Base-by-base conservation (phyloP, 1,139 yeast genomes). In the Yamadazyma oceani region DNA sequence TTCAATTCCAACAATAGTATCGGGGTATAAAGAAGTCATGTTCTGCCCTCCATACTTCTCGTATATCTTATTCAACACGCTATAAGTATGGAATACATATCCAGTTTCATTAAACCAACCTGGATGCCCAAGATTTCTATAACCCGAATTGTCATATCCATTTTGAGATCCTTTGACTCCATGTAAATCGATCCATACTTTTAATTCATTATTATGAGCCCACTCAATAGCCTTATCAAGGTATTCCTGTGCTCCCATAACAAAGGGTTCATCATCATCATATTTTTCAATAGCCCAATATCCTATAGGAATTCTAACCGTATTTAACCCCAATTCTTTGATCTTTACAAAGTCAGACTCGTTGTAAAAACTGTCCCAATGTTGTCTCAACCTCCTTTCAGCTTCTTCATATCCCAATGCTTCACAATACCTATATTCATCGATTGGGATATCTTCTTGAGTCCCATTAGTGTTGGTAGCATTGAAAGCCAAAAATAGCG, bases 81-180 rank as follows among this genome's bases (percentile, higher is more conserved):
- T 62, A 39, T 78, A 60, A 7, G 90, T 78, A 22, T 73, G 50
- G 35, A 75, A 62, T 27, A 73, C 64, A 53, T 84, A 79, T 44
- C 61, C 54, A 69, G 30, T 68, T 60, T 27, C 11, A 34, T 60
- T 81, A 80, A 79, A 85, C 88, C 21, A 48, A 3, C 51, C 51
- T n/a, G 51, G 51, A 9, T 66, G 65, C 39, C 74, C 58, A 5
- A 57, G 43, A 54, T 86, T 95, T 50, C 96, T 74, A 44, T 76
- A 67, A 15, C 98, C 98, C 6, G 96, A 87, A 66, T 90, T 90
- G 60, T 92, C 98, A 57, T 89, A 90, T 21, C 97, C 97, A 58
- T 90, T 90, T 64, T 90, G 97, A 10, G 96, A 86, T 12, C 97
- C 97, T 31, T 97, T 95, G 17, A 87, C 92, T 41, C 97, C 97